Evolutionary conservation across 2,329 filamentous ascomycete species (phyloP), one percentile per base, ranked within the genome.

Genomic region (Alternaria sp.): DNA sequence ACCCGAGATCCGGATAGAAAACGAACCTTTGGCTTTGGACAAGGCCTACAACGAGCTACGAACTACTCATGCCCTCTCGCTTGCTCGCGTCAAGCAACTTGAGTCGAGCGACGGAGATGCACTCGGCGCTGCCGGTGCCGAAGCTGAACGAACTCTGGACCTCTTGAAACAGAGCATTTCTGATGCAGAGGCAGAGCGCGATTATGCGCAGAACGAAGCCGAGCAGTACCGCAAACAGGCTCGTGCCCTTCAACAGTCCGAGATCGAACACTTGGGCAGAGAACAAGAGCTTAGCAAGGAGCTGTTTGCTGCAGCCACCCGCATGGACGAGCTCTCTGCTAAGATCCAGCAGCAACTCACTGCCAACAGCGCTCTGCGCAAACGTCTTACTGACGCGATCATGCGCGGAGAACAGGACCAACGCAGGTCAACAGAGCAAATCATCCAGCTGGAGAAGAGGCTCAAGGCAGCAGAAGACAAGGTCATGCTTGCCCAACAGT

Each of bases 381-480:
- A 87, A 60, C 91, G 95, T 45, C 88, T 99, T 3, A 84, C 90
- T 7, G 88, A 92, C 20, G 93, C 94, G 1, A 92, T 98, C 41
- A 84, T 88, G 56, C 92, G 93, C 67, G 94, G 95, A 61, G 95
- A 98, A 73, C 86, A 87, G 30, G 93, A 96, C 72, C 94, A 97
- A 78, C 90, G 90, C 74, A 83, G 89, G 63, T 96, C 94, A 66
- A 92, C 92, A 14, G 86, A 89, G 56, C 91, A 92, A 73, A 97
- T 99, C 77, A 92, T 92, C 60, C 87, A 89, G 58, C 88, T 98
- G 78, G 94, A 98, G 78, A 87, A 87, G 65, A 91, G 90, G 61
- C 89, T 99, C 60, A 93, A 92, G 72, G 82, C 84, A 15, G 88
- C 97, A 55, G 96, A 98, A 78, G 94, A 98, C 65, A 88, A 91